These are phyloP conservation scores for Tillandsia leiboldiana DNA, from an alignment of 176 grass and related monocot genomes.

Conservation along the genomic window DNA sequence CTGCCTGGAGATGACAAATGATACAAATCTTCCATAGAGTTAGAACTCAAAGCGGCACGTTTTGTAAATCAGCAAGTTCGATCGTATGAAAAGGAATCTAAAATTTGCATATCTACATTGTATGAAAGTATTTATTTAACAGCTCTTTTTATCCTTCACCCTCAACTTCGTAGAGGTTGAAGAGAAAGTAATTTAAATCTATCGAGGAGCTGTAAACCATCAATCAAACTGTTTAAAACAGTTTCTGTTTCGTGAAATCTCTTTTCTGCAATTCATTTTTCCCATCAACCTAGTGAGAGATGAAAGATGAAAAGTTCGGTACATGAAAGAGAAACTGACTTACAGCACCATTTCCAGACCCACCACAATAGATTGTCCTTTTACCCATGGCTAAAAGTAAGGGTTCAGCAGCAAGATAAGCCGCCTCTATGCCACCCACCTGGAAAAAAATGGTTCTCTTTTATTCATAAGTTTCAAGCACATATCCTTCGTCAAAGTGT, in stretches of 20 bases:
- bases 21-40: neutral
- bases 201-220: no score
- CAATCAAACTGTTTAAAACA: no score
- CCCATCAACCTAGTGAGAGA: neutral
- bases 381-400: slow-evolving; percentile 79
- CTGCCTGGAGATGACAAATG: slow-evolving; percentile 43
- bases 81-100: neutral
- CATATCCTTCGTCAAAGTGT: neutral
- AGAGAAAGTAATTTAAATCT: no score
- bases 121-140: no score
- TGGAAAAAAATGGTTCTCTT: slow-evolving; percentile 21
- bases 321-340: slow-evolving; percentile 19
- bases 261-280: neutral
- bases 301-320: neutral
- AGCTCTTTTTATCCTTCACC: no score
- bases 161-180: no score
- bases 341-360: slow-evolving; percentile 82
- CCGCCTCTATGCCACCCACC: slow-evolving; percentile 83
- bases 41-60: neutral
- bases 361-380: slow-evolving; percentile 75
- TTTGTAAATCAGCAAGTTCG: neutral
- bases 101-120: no score
- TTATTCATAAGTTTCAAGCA: neutral
- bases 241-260: neutral
- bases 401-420: slow-evolving; percentile 72